These are phyloP conservation scores for Erodium chrysanthum DNA, from an alignment of 441 rosid genomes.

Conservation along the genomic window DNA sequence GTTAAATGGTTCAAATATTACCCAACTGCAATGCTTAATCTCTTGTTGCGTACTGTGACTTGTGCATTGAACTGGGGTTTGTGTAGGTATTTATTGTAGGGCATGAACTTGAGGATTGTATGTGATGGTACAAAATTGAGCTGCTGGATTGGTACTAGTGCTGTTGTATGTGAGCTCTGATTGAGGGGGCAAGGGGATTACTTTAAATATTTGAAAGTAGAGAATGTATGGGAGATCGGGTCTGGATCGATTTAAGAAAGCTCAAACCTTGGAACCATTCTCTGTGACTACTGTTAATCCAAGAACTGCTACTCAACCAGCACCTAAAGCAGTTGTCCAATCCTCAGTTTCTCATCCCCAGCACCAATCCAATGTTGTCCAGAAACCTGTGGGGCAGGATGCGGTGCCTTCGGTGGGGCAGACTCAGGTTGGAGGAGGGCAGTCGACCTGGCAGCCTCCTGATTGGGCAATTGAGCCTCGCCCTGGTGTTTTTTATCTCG, in stretches of 20 bases:
- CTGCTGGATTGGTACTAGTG: background rate
- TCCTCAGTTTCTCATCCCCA: constrained; percentile 30
- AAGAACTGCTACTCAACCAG: constrained; percentile 17
- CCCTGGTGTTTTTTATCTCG: constrained; percentile 65
- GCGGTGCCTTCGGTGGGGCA: constrained; percentile 35
- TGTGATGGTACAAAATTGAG: background rate
- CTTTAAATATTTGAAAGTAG: constrained; percentile 9
- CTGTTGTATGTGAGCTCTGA: background rate
- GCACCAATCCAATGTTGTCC: constrained; percentile 17
- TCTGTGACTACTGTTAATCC: constrained; percentile 39
- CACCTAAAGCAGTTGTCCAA: constrained; percentile 20
- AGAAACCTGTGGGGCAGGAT: constrained; percentile 28
- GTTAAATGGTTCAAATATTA: background rate
- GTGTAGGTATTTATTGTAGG: background rate
- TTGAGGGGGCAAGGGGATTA: background rate
- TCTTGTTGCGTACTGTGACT: background rate
- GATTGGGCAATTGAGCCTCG: constrained; percentile 97
- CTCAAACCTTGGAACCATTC: constrained; percentile 88
- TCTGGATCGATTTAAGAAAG: constrained; percentile 83
- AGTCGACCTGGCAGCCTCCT: constrained; percentile 92
- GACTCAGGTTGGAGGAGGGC: constrained; percentile 68
- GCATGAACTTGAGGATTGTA: constrained; percentile 1
- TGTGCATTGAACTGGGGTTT: background rate
- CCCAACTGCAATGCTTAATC: background rate
- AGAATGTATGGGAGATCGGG: constrained; percentile 88